phyloP scores from a whole-genome alignment of 2,329 filamentous ascomycete species.

The Arthrobotrys musiformis region DNA sequence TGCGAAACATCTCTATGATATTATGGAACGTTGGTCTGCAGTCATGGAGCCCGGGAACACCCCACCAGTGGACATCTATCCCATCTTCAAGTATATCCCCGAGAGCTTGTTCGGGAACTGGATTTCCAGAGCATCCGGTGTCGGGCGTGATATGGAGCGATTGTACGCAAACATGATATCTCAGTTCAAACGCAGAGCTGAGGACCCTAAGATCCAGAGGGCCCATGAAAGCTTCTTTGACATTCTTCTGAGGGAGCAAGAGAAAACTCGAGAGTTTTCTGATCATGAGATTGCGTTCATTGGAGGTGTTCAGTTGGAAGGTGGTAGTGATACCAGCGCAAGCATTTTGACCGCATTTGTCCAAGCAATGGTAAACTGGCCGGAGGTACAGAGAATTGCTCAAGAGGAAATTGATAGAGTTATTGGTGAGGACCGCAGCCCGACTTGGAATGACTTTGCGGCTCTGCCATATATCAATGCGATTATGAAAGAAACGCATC shows the following conservation, averaged over 20 bases:
- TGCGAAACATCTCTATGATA: slow-evolving; percentile 63
- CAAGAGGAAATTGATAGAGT: slow-evolving; percentile 69
- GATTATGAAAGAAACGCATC: slow-evolving; percentile 70
- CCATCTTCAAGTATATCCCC: slow-evolving; percentile 64
- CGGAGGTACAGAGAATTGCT: slow-evolving; percentile 67
- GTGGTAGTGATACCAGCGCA: slow-evolving; percentile 65
- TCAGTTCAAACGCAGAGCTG: slow-evolving; percentile 61
- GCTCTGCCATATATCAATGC: slow-evolving; percentile 68
- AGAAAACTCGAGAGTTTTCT: slow-evolving; percentile 63
- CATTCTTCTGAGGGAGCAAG: slow-evolving; percentile 59
- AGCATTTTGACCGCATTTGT: slow-evolving; percentile 61
- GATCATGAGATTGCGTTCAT: slow-evolving; percentile 63
- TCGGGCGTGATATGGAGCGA: slow-evolving; percentile 63
- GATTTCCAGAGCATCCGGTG: slow-evolving; percentile 61
- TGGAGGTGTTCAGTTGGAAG: slow-evolving; percentile 61
- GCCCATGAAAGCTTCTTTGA: slow-evolving; percentile 64
- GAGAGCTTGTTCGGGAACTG: slow-evolving; percentile 64
- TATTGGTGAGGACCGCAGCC: slow-evolving; percentile 69
- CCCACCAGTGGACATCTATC: slow-evolving; percentile 67
- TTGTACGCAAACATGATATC: slow-evolving; percentile 64
- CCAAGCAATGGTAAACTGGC: slow-evolving; percentile 66
- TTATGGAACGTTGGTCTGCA: slow-evolving; percentile 65
- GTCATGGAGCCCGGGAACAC: slow-evolving; percentile 66
- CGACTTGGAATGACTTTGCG: slow-evolving; percentile 67
- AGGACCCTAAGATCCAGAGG: slow-evolving; percentile 16